Evolutionary conservation across 768 basidiomycete genomes (phyloP).

Genomic region (Macrolepiota albuminosa): DNA sequence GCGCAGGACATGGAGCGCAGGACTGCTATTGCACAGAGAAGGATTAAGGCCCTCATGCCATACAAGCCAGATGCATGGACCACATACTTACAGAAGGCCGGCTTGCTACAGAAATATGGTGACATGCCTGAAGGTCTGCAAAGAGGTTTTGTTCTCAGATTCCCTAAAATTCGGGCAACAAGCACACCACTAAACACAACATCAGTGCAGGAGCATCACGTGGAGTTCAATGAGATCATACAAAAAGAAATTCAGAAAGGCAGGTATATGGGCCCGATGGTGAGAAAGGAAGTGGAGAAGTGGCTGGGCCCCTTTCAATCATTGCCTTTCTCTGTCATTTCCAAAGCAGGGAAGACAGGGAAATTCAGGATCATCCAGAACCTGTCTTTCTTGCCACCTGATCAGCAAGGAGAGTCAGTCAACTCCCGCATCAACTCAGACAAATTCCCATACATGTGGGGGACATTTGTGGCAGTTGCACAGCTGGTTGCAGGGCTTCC

Average conservation of each 20-base stretch:
- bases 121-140: too few species aligned
- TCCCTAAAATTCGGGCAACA: too few species aligned
- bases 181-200: too few species aligned
- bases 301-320: conserved; percentile 25
- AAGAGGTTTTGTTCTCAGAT: too few species aligned
- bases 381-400: conserved; percentile 13
- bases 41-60: too few species aligned
- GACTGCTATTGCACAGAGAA: too few species aligned
- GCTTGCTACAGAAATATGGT: too few species aligned
- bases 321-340: conserved; percentile 22
- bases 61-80: too few species aligned
- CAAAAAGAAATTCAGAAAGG: conserved; percentile 10
- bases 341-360: conserved; percentile 19
- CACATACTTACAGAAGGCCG: too few species aligned
- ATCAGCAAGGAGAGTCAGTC: conserved; percentile 11
- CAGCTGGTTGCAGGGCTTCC: not conserved
- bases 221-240: conserved; percentile 7
- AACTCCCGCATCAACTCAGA: conserved; percentile 19
- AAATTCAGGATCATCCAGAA: conserved; percentile 24
- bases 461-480: conserved; percentile 3
- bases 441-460: conserved; percentile 31
- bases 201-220: too few species aligned
- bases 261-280: conserved; percentile 16
- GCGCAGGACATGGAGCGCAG: too few species aligned
- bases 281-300: conserved; percentile 8